These are phyloP conservation scores for Chaetomium sp. DNA, from an alignment of 2,329 filamentous ascomycete genomes.

Conservation along the genomic window DNA sequence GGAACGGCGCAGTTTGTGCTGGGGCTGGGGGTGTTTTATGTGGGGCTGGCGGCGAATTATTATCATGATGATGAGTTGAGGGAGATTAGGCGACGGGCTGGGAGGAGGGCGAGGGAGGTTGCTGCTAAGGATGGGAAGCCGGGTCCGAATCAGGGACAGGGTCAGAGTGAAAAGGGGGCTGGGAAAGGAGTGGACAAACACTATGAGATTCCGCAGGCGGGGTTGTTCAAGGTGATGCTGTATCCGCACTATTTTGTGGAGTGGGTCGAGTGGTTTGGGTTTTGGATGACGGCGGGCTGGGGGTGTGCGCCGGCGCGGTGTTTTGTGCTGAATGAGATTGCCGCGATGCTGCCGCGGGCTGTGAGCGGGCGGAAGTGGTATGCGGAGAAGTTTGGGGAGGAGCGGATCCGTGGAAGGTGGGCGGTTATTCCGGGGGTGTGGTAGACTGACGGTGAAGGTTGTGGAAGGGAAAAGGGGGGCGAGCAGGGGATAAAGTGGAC, in stretches of 20 bases:
- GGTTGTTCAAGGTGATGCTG: conserved; percentile 74
- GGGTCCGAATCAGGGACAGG: too few species aligned
- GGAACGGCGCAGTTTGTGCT: conserved; percentile 43
- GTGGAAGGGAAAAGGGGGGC: neutral
- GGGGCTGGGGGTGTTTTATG: conserved; percentile 68
- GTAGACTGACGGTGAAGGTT: neutral
- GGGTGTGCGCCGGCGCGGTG: conserved; percentile 66
- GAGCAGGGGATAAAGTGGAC: neutral
- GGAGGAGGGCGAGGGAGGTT: conserved; percentile 30
- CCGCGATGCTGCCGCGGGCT: conserved; percentile 85
- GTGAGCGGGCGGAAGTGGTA: conserved; percentile 82
- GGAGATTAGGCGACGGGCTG: conserved; percentile 71
- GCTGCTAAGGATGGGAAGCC: conserved; percentile 39
- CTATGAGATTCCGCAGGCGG: conserved; percentile 79
- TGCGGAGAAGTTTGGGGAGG: conserved; percentile 74
- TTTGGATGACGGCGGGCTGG: conserved; percentile 67
- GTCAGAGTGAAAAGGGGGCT: neutral
- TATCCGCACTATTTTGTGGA: conserved; percentile 95
- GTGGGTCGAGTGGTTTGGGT: conserved; percentile 94
- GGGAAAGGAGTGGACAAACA: conserved; percentile 68
- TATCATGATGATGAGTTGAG: conserved; percentile 86
- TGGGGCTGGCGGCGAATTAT: conserved; percentile 74
- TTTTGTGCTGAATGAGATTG: conserved; percentile 80
- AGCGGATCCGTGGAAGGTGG: conserved; percentile 68
- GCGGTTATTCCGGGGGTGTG: conserved; percentile 56